phyloP scores from a whole-genome alignment of 768 basidiomycete genomes.

The Strobilomyces confusus region DNA sequence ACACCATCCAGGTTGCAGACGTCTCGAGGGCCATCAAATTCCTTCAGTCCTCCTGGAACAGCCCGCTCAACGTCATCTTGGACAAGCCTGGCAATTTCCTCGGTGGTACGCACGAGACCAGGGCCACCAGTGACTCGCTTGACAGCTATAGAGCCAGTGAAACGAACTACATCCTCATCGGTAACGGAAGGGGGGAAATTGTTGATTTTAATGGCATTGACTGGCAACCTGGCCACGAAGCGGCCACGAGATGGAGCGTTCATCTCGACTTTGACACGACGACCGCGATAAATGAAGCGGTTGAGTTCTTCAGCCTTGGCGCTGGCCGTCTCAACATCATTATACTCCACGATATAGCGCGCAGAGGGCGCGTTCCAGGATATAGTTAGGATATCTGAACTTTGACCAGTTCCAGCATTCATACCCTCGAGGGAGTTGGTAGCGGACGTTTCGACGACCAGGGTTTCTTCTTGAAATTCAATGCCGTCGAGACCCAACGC shows the following conservation, averaged over 20 bases:
- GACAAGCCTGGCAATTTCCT: constrained; percentile 20
- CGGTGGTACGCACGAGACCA: constrained; percentile 10
- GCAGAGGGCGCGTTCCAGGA: constrained; percentile 50
- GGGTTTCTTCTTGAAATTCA: constrained; percentile 41
- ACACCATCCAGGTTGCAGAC: constrained; percentile 29
- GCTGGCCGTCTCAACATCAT: constrained; percentile 14
- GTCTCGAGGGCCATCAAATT: constrained; percentile 26
- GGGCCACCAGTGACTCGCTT: constrained; percentile 22
- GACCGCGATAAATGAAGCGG: constrained; percentile 33
- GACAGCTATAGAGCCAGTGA: constrained; percentile 29
- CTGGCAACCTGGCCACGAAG: constrained; percentile 22
- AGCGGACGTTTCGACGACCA: constrained; percentile 42
- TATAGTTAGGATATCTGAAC: constrained; percentile 41
- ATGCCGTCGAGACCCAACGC: constrained; percentile 44
- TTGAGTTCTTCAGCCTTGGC: constrained; percentile 38
- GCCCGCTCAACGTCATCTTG: constrained; percentile 21
- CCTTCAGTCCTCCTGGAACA: constrained; percentile 14
- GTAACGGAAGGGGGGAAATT: constrained; percentile 34
- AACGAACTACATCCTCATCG: constrained; percentile 23
- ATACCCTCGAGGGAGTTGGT: constrained; percentile 40
- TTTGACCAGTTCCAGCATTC: constrained; percentile 32
- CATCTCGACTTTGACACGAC: constrained; percentile 45
- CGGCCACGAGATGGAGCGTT: constrained; percentile 37
- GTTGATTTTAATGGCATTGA: constrained; percentile 40
- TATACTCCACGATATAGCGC: constrained; percentile 44